Base-by-base conservation (phyloP, 2,329 filamentous ascomycete species). In the Graphium sp. region DNA sequence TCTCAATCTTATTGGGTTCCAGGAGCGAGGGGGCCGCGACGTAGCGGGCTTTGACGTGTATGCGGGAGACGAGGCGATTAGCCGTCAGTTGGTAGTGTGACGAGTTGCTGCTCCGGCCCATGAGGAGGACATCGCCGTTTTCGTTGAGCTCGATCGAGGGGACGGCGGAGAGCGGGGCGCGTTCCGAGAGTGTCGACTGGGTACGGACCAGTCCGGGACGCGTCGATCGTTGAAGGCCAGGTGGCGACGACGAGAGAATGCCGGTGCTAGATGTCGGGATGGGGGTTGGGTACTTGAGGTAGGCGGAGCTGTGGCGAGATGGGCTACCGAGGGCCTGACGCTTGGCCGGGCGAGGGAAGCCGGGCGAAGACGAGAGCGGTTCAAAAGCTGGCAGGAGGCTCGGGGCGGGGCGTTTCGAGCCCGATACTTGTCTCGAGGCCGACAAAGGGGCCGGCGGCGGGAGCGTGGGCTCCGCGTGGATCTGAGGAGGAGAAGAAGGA, bases 71-170 rank as follows among this genome's bases (percentile, higher is more conserved):
- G 34, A 91, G 70, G 26, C 84, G 80, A 55, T 92, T 93, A 41
- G 82, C 73, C 16, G 89, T 89, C 10, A 98, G 66, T 53, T 94
- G 87, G 50, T 87, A 89, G 47, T 94, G 74, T n/a, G 84, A 92
- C 10, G 85, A 92, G 52, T 83, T 87, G 56, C 82, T 93, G 5
- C 85, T 94, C 39, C 89, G 72, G 37, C 89, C 89, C 77, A 98
- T 89, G 35, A 78, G 65, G 19, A 93, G 56, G 10, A 73, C 59
- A 42, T 92, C 81, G 37, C 87, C 85, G 52, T 79, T 82, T 39
- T 74, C 76, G 31, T 75, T 74, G 12, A 95, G 68, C 47, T 81
- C 71, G 37, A 95, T 62, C 14, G 74, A 73, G n/a, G 84, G 83
- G 28, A 98, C 74, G 28, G 78, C 69, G 29, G 76, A 76, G 29